Evolutionary conservation across 768 basidiomycete genomes (phyloP), one percentile per base, ranked within the genome.

Genomic region (Suillus weaverae): DNA sequence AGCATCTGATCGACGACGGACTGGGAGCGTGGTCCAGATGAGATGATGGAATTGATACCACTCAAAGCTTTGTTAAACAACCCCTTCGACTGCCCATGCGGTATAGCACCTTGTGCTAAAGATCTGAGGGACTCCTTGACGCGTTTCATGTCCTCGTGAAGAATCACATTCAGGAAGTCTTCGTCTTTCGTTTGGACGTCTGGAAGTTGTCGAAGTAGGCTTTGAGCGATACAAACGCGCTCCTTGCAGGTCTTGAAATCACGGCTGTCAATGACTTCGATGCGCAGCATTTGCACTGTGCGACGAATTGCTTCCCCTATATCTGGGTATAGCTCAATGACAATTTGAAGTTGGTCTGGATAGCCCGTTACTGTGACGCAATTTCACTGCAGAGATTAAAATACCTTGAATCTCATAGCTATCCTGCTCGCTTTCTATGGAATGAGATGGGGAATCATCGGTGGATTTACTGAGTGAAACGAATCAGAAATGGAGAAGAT

Each of bases 241-340:
- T 68, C 43, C 55, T 76, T 75, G 18, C 48, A 33, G 8, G 0
- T 1, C 43, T 14, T 62, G 57, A 69, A 72, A 0, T 70, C 71
- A 2, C 1, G 11, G 20, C 64, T 22, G 3, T 32, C 1, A 8
- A 75, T 73, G 0, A 26, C 32, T 4, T 2, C 33, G 9, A 43
- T 32, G 13, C 67, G 56, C 3, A 50, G 36, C 22, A 54, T 30
- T 26, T 50, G 39, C 1, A 71, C 20, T 1, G 66, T 62, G 2
- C 38, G 57, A 2, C 9, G 10, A 0, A 66, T 59, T 5, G 51
- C 30, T 0, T 69, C 46, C 0, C 3, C 46, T 10, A 70, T 72
- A 30, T 36, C 69, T 0, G 75, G 73, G 65, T 68, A 67, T 6
- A 41, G 41, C 6, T 8, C 1, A 1, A 70, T 11, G n/a, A 68